Conservation (phyloP, 768 basidiomycete genomes). For the Boletus sp. region DNA sequence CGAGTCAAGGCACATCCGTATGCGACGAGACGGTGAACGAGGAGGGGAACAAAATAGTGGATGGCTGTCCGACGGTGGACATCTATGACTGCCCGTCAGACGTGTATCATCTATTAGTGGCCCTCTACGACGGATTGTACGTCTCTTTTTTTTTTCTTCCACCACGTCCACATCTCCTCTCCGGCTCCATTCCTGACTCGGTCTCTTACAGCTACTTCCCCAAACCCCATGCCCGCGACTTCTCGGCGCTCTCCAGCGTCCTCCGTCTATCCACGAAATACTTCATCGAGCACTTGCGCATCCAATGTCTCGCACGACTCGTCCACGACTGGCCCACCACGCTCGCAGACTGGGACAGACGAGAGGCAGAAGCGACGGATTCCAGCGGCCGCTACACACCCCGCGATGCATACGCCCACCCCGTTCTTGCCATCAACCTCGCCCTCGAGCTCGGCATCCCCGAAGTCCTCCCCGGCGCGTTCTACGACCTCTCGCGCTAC, state of each 20-base stretch:
- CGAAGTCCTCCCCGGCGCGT: constrained; percentile 61
- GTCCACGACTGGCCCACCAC: constrained; percentile 64
- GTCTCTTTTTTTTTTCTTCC: constrained; percentile 21
- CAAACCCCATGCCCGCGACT: constrained; percentile 48
- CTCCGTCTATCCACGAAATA: constrained; percentile 76
- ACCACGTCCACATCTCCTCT: not conserved
- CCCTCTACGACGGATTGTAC: constrained; percentile 76
- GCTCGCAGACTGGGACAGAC: constrained; percentile 63
- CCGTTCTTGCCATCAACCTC: constrained; percentile 66
- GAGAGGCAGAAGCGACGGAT: constrained; percentile 57
- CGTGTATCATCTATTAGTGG: constrained; percentile 60
- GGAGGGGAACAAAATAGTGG: constrained; percentile 42
- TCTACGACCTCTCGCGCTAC: constrained; percentile 73
- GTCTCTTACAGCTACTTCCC: constrained; percentile 48
- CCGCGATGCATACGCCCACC: constrained; percentile 58
- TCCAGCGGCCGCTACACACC: constrained; percentile 53
- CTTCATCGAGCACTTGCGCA: constrained; percentile 62
- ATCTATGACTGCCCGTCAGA: constrained; percentile 67
- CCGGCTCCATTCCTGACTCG: not conserved
- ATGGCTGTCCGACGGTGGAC: constrained; percentile 57
- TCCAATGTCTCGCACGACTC: constrained; percentile 58
- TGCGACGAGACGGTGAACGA: constrained; percentile 6
- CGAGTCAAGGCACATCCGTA: not conserved
- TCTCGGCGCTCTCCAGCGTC: constrained; percentile 57
- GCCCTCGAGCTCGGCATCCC: constrained; percentile 60